Evolutionary conservation across 768 basidiomycete species (phyloP).

Genomic region (Lentinus tigrinus): DNA sequence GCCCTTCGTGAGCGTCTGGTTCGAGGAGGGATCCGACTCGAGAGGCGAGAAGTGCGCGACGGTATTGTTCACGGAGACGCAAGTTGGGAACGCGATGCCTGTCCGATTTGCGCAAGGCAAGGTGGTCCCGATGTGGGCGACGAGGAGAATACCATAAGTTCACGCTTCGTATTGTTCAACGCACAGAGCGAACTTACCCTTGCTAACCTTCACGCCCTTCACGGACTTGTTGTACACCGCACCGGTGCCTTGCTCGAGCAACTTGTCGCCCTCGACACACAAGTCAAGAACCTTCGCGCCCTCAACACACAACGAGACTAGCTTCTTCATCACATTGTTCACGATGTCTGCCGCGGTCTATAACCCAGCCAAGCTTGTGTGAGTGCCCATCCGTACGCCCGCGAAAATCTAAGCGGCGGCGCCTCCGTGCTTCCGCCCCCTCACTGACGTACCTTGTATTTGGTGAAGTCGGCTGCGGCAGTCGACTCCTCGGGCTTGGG

Average conservation of each 20-base stretch:
- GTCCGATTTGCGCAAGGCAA: not conserved
- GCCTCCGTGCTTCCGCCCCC: not conserved
- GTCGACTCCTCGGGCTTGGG: slow-evolving; percentile 46
- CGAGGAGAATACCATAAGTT: not conserved
- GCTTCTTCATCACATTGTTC: slow-evolving; percentile 78
- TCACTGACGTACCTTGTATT: slow-evolving; percentile 67
- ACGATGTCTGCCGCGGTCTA: slow-evolving; percentile 93
- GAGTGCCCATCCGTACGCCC: not conserved
- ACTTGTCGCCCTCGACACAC: slow-evolving; percentile 90
- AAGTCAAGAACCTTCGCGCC: slow-evolving; percentile 89
- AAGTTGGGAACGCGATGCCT: slow-evolving; percentile 96
- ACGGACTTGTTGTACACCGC: slow-evolving; percentile 88
- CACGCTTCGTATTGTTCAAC: no score
- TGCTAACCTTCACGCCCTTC: slow-evolving; percentile 84
- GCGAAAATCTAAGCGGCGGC: slow-evolving; percentile 5
- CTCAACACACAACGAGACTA: slow-evolving; percentile 72
- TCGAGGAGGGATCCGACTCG: slow-evolving; percentile 74
- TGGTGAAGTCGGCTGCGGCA: slow-evolving; percentile 75
- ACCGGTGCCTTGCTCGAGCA: slow-evolving; percentile 82
- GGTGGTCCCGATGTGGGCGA: no score
- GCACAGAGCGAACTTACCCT: slow-evolving; percentile 54
- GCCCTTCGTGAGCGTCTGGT: slow-evolving; percentile 68
- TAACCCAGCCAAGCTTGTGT: not conserved
- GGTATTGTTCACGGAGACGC: slow-evolving; percentile 90
- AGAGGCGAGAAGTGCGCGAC: slow-evolving; percentile 98